Evolutionary conservation across 2,329 filamentous ascomycete species (phyloP), one percentile per base, ranked within the genome.

Genomic region (Shiraia sp.): DNA sequence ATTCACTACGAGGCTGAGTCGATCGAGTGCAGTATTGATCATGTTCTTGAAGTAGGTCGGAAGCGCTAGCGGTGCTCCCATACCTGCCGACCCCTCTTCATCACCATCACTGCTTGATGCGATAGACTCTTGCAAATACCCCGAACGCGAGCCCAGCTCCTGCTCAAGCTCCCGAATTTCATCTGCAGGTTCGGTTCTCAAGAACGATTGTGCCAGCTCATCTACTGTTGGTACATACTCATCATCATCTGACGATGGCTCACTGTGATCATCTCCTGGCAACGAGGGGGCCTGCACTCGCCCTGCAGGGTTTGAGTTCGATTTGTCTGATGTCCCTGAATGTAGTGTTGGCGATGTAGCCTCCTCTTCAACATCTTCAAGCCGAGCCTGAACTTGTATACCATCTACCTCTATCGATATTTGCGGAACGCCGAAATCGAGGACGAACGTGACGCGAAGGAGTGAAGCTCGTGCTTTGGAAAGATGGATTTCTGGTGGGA

Each of bases 401-500:
- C 90, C 90, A 55, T 92, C 83, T 15, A 92, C 79, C 62, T 96
- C 88, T 57, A 92, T 82, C 22, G 81, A 76, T 63, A 97, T 95
- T 19, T 89, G 85, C 55, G 86, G 91, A 38, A 83, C 86, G 68
- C 91, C 90, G 53, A 96, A 85, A 68, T 96, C 89, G 65, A 93
- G 85, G 10, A 92, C 90, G 36, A 97, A 79, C 6, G 87, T 95
- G 39, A 96, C 75, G 59, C 87, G 86, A 16, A 97, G 80, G 6
- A 87, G 76, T 2, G 87, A 74, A 37, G 96, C 82, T 51, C 83
- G 85, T 42, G 92, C 91, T 63, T 83, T 85, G 37, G 82, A 79
- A 10, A 96, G 75, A 47, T 81, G 78, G 61, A 93, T 81, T 5
- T 81, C 80, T 1, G 84, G 72, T 0, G 91, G 91, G 3, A 69